A percentile compares a stretch with the other conserved stretches of the same genome.
phyloP scores from a whole-genome alignment of 1,284 basidiomycete species.

The Quambalaria eucalypti region DNA sequence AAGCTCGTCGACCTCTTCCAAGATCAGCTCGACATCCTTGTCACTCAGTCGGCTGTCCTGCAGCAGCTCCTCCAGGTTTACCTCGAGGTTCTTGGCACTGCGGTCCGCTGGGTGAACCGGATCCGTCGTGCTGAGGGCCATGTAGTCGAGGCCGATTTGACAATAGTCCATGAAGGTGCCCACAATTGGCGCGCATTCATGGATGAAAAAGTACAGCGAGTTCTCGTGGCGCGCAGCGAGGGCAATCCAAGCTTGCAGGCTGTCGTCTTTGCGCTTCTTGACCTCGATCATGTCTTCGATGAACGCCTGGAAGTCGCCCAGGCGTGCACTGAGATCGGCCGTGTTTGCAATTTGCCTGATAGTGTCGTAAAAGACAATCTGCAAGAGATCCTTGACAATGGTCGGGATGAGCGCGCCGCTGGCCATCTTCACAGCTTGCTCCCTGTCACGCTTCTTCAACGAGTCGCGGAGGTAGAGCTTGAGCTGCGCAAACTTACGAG shows the following conservation, averaged over 20 bases:
- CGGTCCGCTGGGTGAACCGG: constrained; percentile 38
- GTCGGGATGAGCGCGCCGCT: constrained; percentile 31
- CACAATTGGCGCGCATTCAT: constrained; percentile 37
- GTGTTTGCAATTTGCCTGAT: constrained; percentile 26
- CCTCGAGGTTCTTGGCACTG: constrained; percentile 32
- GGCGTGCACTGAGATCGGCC: constrained; percentile 30
- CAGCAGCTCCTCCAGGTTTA: constrained; percentile 43
- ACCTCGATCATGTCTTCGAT: constrained; percentile 38
- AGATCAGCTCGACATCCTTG: constrained; percentile 30
- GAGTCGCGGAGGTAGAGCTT: constrained; percentile 38
- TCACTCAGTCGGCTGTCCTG: constrained; percentile 35
- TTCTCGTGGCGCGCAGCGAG: constrained; percentile 40
- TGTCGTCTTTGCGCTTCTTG: constrained; percentile 24
- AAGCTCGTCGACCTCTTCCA: constrained; percentile 31
- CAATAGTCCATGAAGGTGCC: constrained; percentile 36
- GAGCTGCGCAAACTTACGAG: constrained; percentile 39
- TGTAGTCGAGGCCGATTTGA: constrained; percentile 37
- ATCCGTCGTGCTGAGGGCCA: constrained; percentile 42
- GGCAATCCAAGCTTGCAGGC: constrained; percentile 37
- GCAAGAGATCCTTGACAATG: constrained; percentile 39
- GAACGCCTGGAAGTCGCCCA: constrained; percentile 41
- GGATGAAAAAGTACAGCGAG: constrained; percentile 37
- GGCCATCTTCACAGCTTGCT: constrained; percentile 33
- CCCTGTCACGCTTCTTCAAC: constrained; percentile 38
- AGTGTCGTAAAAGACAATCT: constrained; percentile 35